A percentile compares a stretch with the other conserved stretches of the same genome.
These are phyloP conservation scores for Schizothecium vesticola DNA, from an alignment of 495 filamentous ascomycete species.

Conservation along the genomic window DNA sequence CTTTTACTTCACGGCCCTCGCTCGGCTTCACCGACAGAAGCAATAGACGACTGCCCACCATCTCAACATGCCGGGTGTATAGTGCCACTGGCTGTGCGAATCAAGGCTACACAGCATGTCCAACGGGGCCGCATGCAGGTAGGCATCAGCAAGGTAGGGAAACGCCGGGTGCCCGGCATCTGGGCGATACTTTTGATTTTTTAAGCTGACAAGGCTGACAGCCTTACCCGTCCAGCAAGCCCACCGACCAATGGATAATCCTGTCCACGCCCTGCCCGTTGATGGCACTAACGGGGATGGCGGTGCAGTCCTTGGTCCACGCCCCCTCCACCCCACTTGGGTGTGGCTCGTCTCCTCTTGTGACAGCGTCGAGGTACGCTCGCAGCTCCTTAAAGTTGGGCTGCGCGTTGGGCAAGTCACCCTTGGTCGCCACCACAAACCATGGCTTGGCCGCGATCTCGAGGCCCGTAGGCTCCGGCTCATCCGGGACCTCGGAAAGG, in stretches of 20 bases:
- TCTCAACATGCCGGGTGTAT: not conserved
- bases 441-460: slow-evolving; percentile 85
- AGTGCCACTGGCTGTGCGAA: not conserved
- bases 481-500: slow-evolving; percentile 32
- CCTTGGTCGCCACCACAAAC: slow-evolving; percentile 96
- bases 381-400: slow-evolving; percentile 67
- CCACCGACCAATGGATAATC: slow-evolving; percentile 72
- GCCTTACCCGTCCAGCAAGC: slow-evolving; percentile 54
- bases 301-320: slow-evolving; percentile 60
- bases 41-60: not conserved
- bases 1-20: no score
- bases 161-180: not conserved
- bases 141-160: not conserved
- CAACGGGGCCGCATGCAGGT: not conserved
- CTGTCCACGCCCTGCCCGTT: slow-evolving; percentile 72
- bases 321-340: slow-evolving; percentile 62
- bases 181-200: not conserved
- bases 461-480: slow-evolving; percentile 32
- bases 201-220: not conserved
- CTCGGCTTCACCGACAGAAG: no score
- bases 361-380: slow-evolving; percentile 59
- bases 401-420: slow-evolving; percentile 73
- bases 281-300: slow-evolving; percentile 86
- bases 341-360: slow-evolving; percentile 54
- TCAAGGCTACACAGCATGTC: not conserved